A percentile compares a stretch with the other conserved stretches of the same genome.
These are phyloP conservation scores for Xylariomycetidae sp. DNA, from an alignment of 2,329 filamentous ascomycete genomes.

Conservation along the genomic window DNA sequence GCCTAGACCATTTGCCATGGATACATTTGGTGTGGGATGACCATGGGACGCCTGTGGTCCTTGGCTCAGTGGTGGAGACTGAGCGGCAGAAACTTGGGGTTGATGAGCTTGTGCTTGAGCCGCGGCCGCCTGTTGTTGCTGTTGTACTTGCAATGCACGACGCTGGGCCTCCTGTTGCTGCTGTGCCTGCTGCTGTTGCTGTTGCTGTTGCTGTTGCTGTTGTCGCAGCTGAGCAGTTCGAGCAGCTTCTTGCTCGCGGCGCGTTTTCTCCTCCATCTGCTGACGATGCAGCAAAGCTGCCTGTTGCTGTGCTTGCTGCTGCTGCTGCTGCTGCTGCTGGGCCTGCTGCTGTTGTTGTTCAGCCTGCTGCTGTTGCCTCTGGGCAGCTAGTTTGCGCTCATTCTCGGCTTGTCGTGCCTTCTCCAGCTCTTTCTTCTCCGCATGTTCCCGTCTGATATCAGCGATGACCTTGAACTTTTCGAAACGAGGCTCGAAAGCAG, in stretches of 20 bases:
- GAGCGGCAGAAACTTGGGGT: constrained; percentile 25
- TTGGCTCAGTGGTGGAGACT: constrained; percentile 25
- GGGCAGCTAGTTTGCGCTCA: constrained; percentile 44
- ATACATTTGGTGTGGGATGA: constrained; percentile 37
- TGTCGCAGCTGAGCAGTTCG: constrained; percentile 31
- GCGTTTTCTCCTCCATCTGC: constrained; percentile 20
- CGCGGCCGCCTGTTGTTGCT: constrained; percentile 20
- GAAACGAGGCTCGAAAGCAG: constrained; percentile 79
- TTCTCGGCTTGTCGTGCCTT: constrained; percentile 61
- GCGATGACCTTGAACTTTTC: constrained; percentile 89
- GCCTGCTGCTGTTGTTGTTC: constrained; percentile 37
- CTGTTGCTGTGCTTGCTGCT: constrained; percentile 32
- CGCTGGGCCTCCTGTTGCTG: constrained; percentile 18
- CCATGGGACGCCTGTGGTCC: constrained; percentile 36
- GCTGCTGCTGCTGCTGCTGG: constrained; percentile 36
- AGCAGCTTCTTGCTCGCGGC: constrained; percentile 13
- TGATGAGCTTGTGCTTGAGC: constrained; percentile 26
- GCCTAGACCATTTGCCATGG: constrained; percentile 30
- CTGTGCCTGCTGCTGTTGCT: constrained; percentile 25
- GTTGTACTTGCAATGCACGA: too few relatives aligned
- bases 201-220: constrained; percentile 33
- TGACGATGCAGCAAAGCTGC: constrained; percentile 26
- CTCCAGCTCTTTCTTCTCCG: constrained; percentile 71
- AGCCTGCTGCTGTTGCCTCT: constrained; percentile 40
- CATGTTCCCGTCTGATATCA: constrained; percentile 71